Base-by-base conservation (phyloP, 306 rosid genomes). In the Prunus padus region DNA sequence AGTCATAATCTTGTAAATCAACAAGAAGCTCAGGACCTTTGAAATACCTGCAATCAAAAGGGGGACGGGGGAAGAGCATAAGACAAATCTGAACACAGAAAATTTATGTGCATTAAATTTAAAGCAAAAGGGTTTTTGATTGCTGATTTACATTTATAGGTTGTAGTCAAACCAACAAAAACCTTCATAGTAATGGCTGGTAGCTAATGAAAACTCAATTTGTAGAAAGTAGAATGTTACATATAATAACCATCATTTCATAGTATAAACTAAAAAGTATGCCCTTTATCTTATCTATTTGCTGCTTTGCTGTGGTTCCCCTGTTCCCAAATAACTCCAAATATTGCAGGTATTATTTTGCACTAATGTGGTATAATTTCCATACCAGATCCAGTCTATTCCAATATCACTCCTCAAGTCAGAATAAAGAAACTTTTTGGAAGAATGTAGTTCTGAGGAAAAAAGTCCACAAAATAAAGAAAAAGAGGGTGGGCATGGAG, bases 1-100 rank as follows among this genome's bases (percentile, higher is more conserved):
- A 93, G 80, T 93, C 98, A 84, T 93, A 93, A 86, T 93, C 98
- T 88, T 93, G 97, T 81, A 93, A 90, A 89, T 93, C 97, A 79
- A 93, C 93, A 84, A 93, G 98, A 84, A 93, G 97, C 83, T 93
- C 98, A 3, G 98, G 98, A 51, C 98, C 98, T 86, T 93, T 93
- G 81, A 89, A 93, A 84, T 93, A 93, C 85, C 98, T 93, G 89
- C 83, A 85, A 77, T 15, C 42, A 76, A 69, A 31, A 8, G 79
- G 20, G 55, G 5, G 26, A 28, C 50, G 55, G 65, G 57, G n/a
- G 47, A 72, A 73, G 26, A 63, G 4, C 23, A 62, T 44, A 46
- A 73, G 77, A 64, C 31, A 60, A 46, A 31, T 71, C 13, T 7
- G 49, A 69, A 14, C 8, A 40, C 3, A 56, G 23, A 51, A 42